Evolutionary conservation across 805 yeast genomes (phyloP).

Genomic region (Cyberlindnera euphorbiiphila): DNA sequence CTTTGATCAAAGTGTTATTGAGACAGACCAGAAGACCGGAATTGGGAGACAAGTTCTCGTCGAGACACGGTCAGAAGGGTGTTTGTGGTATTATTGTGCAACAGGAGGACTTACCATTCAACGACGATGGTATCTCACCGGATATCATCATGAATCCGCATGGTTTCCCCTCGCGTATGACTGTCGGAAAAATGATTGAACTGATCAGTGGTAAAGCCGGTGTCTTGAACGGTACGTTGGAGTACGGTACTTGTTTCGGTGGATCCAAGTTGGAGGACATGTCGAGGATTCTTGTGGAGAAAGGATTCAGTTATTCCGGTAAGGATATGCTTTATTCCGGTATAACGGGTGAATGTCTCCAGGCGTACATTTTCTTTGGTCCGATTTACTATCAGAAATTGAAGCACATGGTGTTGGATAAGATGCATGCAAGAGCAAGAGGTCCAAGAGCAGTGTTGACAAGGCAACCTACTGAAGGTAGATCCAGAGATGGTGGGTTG

Average conservation of each 20-base stretch:
- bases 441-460: slow-evolving; percentile 98
- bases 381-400: slow-evolving; percentile 97
- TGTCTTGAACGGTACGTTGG: slow-evolving; percentile 83
- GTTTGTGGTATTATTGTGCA: slow-evolving; percentile 97
- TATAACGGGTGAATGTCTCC: slow-evolving; percentile 94
- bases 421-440: slow-evolving; percentile 99
- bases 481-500: slow-evolving; percentile 98
- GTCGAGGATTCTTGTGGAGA: slow-evolving; percentile 83
- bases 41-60: slow-evolving; percentile 94
- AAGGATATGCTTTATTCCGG: slow-evolving; percentile 98
- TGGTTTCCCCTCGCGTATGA: slow-evolving; percentile 99
- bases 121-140: slow-evolving; percentile 86
- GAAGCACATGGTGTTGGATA: slow-evolving; percentile 98
- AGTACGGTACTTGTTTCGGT: slow-evolving; percentile 98
- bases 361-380: slow-evolving; percentile 97
- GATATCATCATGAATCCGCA: slow-evolving; percentile 99
- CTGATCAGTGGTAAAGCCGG: slow-evolving; percentile 97
- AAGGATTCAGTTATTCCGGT: slow-evolving; percentile 93
- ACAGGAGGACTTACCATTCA: slow-evolving; percentile 95
- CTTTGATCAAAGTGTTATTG: slow-evolving; percentile 83
- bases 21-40: slow-evolving; percentile 98
- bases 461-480: slow-evolving; percentile 98
- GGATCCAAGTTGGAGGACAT: slow-evolving; percentile 95
- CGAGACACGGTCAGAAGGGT: slow-evolving; percentile 98
- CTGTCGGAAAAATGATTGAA: slow-evolving; percentile 98